Base-by-base conservation (phyloP, 805 yeast species). In the Wickerhamiella lipophila region DNA sequence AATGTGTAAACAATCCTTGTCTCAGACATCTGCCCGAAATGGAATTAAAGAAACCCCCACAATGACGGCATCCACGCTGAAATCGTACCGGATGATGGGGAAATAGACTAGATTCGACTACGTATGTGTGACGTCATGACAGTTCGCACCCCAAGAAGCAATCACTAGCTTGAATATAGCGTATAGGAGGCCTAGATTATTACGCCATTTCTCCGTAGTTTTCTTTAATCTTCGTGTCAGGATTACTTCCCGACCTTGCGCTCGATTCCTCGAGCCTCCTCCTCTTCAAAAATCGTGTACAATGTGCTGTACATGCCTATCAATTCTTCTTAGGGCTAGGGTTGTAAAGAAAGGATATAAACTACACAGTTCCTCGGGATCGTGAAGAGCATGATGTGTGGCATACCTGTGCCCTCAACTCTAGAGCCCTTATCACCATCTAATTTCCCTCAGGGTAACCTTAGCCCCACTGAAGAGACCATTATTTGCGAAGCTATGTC, bases 401-500 rank as follows among this genome's bases (percentile, higher is more conserved):
- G 38, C 38, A 32, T 32, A 15, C 38, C 38, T 32, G n/a, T 32
- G 11, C 38, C 38, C 4, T 3, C 38, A 15, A 32, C 21, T 32
- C 6, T 15, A n/a, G 19, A 32, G 11, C 11, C 38, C 19, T 3
- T 15, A 32, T 4, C 19, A 6, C n/a, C 15, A 12, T 30, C 35
- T n/a, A 32, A 32, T 5, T 15, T 32, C 18, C 38, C 18, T 15
- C 7, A 26, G 6, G 30, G 21, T 23, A 12, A 13, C 30, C 41
- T 44, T 13, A 44, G 47, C 32, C 47, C 40, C 35, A 30, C 12
- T n/a, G 47, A 44, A n/a, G 39, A 44, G 22, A 44, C 39, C 9
- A 34, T 44, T 9, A 44, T 44, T 3, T 44, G 47, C 40, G 47
- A 35, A 25, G 47, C 47, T 18, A 34, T 44, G 47, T 34, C 39